Evolutionary conservation across 106 monocot genomes (phyloP).

Genomic region (Cymbidium sinense): DNA sequence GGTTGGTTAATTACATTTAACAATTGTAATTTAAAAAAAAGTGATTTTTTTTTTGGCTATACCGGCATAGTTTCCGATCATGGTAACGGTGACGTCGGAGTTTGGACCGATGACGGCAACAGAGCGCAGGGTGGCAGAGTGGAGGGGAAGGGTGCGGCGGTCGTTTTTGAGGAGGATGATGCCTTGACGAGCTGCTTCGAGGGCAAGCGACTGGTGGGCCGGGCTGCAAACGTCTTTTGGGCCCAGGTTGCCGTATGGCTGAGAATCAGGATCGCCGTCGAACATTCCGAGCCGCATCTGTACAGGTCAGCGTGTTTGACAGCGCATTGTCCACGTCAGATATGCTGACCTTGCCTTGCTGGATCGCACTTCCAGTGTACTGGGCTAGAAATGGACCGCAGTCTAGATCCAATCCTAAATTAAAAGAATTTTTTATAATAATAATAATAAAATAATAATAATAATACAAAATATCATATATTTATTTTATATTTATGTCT

Average conservation of each 20-base stretch:
- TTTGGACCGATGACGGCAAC: slow-evolving; percentile 77
- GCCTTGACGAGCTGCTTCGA: slow-evolving; percentile 65
- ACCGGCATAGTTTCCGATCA: slow-evolving; percentile 89
- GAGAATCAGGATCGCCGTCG: slow-evolving; percentile 44
- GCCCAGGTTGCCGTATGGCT: slow-evolving; percentile 47
- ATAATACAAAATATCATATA: no score
- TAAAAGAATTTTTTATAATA: no score
- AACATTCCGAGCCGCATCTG: slow-evolving; percentile 63
- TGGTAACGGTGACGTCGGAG: slow-evolving; percentile 49
- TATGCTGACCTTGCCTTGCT: slow-evolving; percentile 27
- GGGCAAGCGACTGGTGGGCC: slow-evolving; percentile 50
- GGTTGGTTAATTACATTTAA: not conserved
- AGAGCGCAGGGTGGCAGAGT: slow-evolving; percentile 4
- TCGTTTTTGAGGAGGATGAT: slow-evolving; percentile 59
- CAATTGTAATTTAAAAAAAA: not conserved
- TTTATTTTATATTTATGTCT: no score
- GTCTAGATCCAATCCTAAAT: slow-evolving; percentile 69
- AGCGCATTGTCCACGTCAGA: slow-evolving; percentile 44
- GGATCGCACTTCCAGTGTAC: slow-evolving; percentile 44
- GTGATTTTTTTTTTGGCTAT: not conserved
- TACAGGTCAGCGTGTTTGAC: slow-evolving; percentile 18
- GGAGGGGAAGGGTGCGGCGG: slow-evolving; percentile 30
- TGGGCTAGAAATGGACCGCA: slow-evolving; percentile 65
- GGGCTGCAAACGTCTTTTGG: slow-evolving; percentile 54
- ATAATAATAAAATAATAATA: no score